Base-by-base conservation (phyloP, 2,329 filamentous ascomycete species). In the Fusarium cicatricum region DNA sequence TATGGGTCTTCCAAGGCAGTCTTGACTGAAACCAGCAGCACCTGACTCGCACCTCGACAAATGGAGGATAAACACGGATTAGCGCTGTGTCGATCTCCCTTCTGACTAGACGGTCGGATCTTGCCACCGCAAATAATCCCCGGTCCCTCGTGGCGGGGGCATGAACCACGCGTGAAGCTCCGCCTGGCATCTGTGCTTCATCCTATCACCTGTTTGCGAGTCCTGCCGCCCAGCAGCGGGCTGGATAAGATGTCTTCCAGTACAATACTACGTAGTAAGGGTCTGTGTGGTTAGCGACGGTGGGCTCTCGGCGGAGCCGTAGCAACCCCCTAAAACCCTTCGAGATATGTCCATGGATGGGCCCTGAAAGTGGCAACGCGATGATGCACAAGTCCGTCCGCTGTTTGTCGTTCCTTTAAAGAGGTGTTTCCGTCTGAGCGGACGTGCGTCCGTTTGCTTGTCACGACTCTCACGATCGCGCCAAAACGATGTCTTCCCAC, bases 1-100 rank as follows among this genome's bases (percentile, higher is more conserved):
- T 14, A n/a, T 16, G 36, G 17, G 5, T 11, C 34, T 7, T 16
- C 16, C 17, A 11, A 16, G 12, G 12, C 9, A 32, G 42, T 29
- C 19, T 37, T 17, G 42, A 45, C 32, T 21, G 5, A 17, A 38
- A 17, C 14, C 36, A 23, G 36, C 5, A 15, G 23, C 15, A 14
- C 32, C 17, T 48, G 45, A 48, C 45, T 48, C 45, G 45, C 39
- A 16, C 45, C 45, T 48, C n/a, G 34, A n/a, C 44, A 38, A 26
- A 14, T 11, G 11, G 37, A 11, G 15, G 10, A 2, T 17, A n/a
- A 32, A 21, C 14, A 29, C 6, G 45, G 34, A 31, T 19, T 43
- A 39, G 54, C 26, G 33, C 17, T 15, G 11, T 17, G 29, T 23
- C 40, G 43, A 49, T 54, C 39, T 34, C 15, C 41, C 19, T 38